phyloP scores from a whole-genome alignment of 108 stramenopile species.

The Nitzschia sp. region DNA sequence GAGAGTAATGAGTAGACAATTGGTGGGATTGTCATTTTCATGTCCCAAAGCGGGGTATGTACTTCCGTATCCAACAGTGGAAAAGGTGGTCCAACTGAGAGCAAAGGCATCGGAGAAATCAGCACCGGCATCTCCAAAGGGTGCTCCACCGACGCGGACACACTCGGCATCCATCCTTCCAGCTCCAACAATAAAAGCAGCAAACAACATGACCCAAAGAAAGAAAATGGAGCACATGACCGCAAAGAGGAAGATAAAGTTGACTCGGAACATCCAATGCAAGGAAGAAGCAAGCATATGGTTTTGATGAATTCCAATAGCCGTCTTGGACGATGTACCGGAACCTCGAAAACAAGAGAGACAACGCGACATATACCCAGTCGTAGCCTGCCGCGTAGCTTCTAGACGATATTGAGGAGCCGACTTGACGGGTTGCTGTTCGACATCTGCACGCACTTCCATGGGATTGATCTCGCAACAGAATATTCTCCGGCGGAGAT shows the following conservation, averaged over 20 bases:
- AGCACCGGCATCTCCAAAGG: conserved; percentile 23
- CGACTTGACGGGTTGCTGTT: not conserved
- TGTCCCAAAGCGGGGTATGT: conserved; percentile 62
- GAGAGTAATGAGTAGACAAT: conserved; percentile 55
- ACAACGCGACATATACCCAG: not conserved
- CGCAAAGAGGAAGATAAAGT: conserved; percentile 44
- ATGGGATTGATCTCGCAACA: not conserved
- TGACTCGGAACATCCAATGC: conserved; percentile 65
- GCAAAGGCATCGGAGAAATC: conserved; percentile 64
- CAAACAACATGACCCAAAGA: conserved; percentile 37
- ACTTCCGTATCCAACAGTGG: conserved; percentile 71
- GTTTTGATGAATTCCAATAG: conserved; percentile 36
- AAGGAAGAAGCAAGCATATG: conserved; percentile 43
- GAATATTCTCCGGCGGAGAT: not conserved
- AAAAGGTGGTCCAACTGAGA: conserved; percentile 77
- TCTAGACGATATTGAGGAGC: conserved; percentile 34
- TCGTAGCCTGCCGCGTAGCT: conserved; percentile 1
- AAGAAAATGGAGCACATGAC: conserved; percentile 47
- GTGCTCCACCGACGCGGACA: conserved; percentile 36
- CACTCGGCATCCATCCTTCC: conserved; percentile 40
- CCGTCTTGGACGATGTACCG: not conserved
- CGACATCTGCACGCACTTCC: not conserved
- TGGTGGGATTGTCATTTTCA: conserved; percentile 38
- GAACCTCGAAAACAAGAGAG: conserved; percentile 11
- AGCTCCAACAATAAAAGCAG: conserved; percentile 38